A percentile compares a stretch with the other conserved stretches of the same genome.
phyloP scores from a whole-genome alignment of 225 moss, liverwort and hornwort species.

The Sphagnum contortum region DNA sequence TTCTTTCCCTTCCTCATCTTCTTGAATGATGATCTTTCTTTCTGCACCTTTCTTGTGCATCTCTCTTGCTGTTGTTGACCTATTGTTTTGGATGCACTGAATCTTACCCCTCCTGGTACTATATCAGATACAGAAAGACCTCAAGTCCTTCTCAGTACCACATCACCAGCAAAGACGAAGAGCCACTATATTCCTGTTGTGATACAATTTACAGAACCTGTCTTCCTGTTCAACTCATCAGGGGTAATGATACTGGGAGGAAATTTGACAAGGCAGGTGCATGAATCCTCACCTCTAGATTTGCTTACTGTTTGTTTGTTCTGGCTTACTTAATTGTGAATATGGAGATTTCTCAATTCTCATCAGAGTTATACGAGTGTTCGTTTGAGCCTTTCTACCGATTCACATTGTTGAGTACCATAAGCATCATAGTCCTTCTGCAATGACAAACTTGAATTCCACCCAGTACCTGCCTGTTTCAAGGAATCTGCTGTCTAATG shows the following conservation, averaged over 20 bases:
- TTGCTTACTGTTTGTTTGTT: not conserved
- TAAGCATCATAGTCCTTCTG: no score
- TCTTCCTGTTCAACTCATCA: constrained; percentile 55
- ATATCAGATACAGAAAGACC: constrained; percentile 61
- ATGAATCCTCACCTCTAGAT: not conserved
- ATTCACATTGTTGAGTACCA: not conserved
- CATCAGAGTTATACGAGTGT: not conserved
- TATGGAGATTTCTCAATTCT: no score
- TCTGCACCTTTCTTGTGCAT: no score
- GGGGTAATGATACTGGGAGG: constrained; percentile 55
- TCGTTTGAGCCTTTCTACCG: not conserved
- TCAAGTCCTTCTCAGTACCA: constrained; percentile 53
- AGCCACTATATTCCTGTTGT: constrained; percentile 39
- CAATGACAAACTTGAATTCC: no score
- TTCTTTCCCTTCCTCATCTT: no score
- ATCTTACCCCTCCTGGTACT: not conserved
- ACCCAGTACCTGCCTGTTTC: no score
- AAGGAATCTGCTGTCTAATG: no score
- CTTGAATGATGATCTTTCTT: no score
- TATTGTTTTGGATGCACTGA: no score
- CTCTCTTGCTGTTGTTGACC: no score
- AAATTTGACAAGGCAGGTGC: constrained; percentile 41
- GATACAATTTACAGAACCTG: constrained; percentile 68
- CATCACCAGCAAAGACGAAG: constrained; percentile 62
- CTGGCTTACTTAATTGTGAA: no score